Conservation (phyloP, 2,329 filamentous ascomycete genomes). For the Karstenula rhodostoma region DNA sequence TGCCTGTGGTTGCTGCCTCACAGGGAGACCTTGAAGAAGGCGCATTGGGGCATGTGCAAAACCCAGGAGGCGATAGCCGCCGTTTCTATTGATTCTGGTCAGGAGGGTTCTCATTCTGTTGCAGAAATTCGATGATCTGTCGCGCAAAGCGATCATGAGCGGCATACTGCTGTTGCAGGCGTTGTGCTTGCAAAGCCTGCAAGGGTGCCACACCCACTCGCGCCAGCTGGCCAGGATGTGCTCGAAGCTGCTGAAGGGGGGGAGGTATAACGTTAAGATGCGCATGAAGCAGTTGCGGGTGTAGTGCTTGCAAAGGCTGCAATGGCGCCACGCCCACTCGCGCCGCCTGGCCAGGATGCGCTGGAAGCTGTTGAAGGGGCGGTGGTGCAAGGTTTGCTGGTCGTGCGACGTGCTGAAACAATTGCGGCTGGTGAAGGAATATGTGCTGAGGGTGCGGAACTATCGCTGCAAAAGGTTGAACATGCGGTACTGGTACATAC, state of each 20-base stretch:
- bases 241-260: not conserved
- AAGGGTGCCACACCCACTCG: not conserved
- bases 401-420: not conserved
- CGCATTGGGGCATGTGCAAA: not conserved
- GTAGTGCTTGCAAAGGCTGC: no score
- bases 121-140: not conserved
- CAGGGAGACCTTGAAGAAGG: not conserved
- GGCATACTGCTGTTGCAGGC: not conserved
- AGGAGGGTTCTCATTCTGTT: not conserved
- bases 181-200: conserved; percentile 2
- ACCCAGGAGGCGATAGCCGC: not conserved
- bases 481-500: conserved; percentile 21
- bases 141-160: not conserved
- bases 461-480: not conserved
- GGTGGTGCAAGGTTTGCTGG: not conserved
- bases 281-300: no score
- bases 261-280: not conserved
- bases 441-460: conserved; percentile 1
- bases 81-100: not conserved
- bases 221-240: not conserved
- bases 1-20: not conserved
- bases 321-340: no score
- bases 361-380: no score
- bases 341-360: no score
- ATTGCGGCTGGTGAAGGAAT: not conserved